phyloP scores from a whole-genome alignment of 2,329 filamentous ascomycete species.

The Curvularia hawaiiensis region DNA sequence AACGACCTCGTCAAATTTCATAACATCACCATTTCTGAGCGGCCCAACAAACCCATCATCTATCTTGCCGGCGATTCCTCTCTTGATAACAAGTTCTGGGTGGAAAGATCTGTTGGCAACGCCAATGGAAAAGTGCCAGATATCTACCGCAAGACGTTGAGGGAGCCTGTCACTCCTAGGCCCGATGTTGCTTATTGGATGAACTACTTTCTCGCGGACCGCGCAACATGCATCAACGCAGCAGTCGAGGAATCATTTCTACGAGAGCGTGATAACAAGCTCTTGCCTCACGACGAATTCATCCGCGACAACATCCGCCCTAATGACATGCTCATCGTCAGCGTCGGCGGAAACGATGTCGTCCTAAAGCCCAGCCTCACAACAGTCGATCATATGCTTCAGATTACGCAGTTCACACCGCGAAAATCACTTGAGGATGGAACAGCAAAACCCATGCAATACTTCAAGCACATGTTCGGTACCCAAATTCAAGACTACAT shows the following conservation, averaged over 20 bases:
- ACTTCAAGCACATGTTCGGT: slow-evolving; percentile 43
- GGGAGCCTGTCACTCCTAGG: slow-evolving; percentile 28
- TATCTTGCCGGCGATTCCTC: slow-evolving; percentile 48
- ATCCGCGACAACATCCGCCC: slow-evolving; percentile 40
- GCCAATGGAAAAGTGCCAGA: slow-evolving; percentile 26
- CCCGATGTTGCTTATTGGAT: slow-evolving; percentile 47
- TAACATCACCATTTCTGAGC: slow-evolving; percentile 22
- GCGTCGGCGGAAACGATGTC: slow-evolving; percentile 47
- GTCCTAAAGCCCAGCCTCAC: slow-evolving; percentile 34
- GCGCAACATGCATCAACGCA: slow-evolving; percentile 44
- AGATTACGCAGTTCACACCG: slow-evolving; percentile 38
- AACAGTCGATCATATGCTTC: slow-evolving; percentile 42
- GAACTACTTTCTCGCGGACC: slow-evolving; percentile 38
- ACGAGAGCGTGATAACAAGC: slow-evolving; percentile 32
- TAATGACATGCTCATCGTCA: slow-evolving; percentile 43
- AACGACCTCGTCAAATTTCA: slow-evolving; percentile 37
- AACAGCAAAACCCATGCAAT: slow-evolving; percentile 31
- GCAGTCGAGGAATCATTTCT: slow-evolving; percentile 45
- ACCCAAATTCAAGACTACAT: slow-evolving; percentile 37
- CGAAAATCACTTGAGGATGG: slow-evolving; percentile 30
- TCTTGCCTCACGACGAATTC: slow-evolving; percentile 43
- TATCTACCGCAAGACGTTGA: slow-evolving; percentile 37
- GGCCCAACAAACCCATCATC: slow-evolving; percentile 40
- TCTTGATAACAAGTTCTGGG: slow-evolving; percentile 48
- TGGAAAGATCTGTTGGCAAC: slow-evolving; percentile 19